Evolutionary conservation across 768 basidiomycete genomes (phyloP).

Genomic region (Leccinellum rugosiceps): DNA sequence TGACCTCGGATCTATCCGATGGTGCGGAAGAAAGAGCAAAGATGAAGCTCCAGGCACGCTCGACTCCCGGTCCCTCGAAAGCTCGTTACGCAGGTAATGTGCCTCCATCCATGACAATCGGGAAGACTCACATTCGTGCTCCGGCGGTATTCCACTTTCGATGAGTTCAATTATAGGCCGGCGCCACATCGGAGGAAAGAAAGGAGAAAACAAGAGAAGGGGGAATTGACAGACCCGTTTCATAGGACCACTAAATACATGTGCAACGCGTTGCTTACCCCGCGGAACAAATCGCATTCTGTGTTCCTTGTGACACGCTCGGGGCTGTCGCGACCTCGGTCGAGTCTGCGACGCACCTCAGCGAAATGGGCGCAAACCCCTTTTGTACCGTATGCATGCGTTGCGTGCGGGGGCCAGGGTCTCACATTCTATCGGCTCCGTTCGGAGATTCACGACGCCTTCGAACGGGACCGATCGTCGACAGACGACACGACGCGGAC

Average conservation of each 20-base stretch:
- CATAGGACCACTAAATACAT: constrained; percentile 73
- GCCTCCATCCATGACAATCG: neutral
- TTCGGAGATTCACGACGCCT: constrained; percentile 46
- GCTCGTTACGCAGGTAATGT: neutral
- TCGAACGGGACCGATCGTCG: neutral
- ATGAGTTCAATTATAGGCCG: neutral
- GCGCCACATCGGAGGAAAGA: neutral
- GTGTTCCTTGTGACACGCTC: constrained; percentile 69
- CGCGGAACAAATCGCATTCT: constrained; percentile 74
- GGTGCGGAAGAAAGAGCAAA: neutral
- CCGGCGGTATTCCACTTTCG: neutral
- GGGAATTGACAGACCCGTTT: constrained; percentile 79
- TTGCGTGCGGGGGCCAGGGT: neutral
- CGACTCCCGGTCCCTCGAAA: neutral
- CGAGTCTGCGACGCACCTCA: neutral
- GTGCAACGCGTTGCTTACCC: constrained; percentile 77
- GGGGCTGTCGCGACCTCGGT: neutral
- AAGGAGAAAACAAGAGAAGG: neutral
- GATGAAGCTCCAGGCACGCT: neutral
- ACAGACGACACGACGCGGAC: neutral
- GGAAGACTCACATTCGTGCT: neutral
- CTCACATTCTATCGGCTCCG: constrained; percentile 88
- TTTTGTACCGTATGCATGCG: too few species aligned
- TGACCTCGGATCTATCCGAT: neutral
- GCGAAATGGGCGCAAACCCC: neutral